Conservation (phyloP, 371 early-diverging fungal species). For the Apophysomyces variabilis region DNA sequence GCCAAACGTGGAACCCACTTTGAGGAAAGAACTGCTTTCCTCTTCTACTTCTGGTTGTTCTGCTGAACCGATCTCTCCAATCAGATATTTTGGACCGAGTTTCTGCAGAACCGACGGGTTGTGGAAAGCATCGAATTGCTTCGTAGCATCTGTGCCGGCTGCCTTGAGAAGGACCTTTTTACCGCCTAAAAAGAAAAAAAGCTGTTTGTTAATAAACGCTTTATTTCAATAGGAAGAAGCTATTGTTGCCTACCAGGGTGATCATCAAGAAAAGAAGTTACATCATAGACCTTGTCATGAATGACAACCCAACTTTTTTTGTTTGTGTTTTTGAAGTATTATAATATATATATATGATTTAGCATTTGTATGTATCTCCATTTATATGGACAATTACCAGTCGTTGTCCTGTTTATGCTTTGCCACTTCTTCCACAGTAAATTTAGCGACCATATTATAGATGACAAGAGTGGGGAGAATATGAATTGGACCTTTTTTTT, state of each 20-base stretch:
- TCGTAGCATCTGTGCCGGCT: constrained; percentile 87
- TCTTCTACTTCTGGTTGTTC: constrained; percentile 19
- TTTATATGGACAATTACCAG: constrained; percentile 34
- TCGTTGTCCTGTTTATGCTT: constrained; percentile 77
- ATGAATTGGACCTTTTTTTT: background rate
- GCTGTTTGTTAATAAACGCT: too few relatives aligned
- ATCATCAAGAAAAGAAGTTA: constrained; percentile 77
- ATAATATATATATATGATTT: background rate
- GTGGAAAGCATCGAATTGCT: constrained; percentile 90
- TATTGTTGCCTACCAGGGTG: constrained; percentile 57
- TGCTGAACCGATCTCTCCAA: constrained; percentile 59
- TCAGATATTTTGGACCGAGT: constrained; percentile 59
- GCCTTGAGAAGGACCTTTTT: constrained; percentile 77
- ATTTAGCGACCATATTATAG: constrained; percentile 37
- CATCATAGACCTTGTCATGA: constrained; percentile 78
- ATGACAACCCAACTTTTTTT: constrained; percentile 84
- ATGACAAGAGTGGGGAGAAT: constrained; percentile 2
- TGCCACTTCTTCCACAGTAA: constrained; percentile 74
- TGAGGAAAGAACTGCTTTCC: constrained; percentile 25
- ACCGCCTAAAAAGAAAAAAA: constrained; percentile 26
- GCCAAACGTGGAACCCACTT: constrained; percentile 59
- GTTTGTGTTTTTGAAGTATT: background rate
- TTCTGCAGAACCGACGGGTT: constrained; percentile 62
- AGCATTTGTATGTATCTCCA: background rate
- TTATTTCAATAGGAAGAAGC: background rate